Evolutionary conservation across 495 filamentous ascomycete species (phyloP).

Genomic region (Aspergillus panamensis): DNA sequence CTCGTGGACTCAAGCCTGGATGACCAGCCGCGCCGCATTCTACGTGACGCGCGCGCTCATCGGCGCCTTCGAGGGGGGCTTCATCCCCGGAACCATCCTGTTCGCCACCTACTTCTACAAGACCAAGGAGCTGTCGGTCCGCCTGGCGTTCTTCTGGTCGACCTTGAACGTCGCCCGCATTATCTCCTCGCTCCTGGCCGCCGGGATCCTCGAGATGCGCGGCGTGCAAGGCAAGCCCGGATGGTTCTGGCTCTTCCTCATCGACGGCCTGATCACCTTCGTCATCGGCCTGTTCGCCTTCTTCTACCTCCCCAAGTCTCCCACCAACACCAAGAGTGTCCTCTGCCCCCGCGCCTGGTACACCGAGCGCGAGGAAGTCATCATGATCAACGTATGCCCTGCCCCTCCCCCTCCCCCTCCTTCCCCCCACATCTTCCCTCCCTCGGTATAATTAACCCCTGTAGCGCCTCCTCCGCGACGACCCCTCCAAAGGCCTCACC

Average conservation of each 20-base stretch:
- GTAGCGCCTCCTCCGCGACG: constrained; percentile 46
- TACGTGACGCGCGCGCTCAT: constrained; percentile 36
- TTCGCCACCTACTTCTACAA: constrained; percentile 55
- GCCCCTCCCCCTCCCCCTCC: neutral
- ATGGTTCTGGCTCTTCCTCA: constrained; percentile 56
- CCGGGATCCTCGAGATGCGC: constrained; percentile 51
- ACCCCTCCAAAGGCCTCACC: constrained; percentile 50
- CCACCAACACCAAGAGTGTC: constrained; percentile 49
- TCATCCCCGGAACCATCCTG: constrained; percentile 51
- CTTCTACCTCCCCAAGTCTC: constrained; percentile 42
- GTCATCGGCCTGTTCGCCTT: constrained; percentile 29
- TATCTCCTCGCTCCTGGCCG: constrained; percentile 50
- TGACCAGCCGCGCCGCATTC: constrained; percentile 35
- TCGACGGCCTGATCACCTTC: constrained; percentile 34
- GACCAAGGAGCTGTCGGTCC: constrained; percentile 45
- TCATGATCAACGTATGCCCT: constrained; percentile 42
- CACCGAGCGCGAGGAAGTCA: constrained; percentile 47
- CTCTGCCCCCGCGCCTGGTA: constrained; percentile 51
- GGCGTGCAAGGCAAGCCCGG: constrained; percentile 44
- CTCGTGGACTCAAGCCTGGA: constrained; percentile 36
- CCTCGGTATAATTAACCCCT: constrained; percentile 4
- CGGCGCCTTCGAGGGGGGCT: constrained; percentile 42
- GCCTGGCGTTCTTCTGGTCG: constrained; percentile 54
- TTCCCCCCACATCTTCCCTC: neutral
- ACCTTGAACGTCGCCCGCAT: constrained; percentile 49